Conservation (phyloP, 2,329 filamentous ascomycete genomes). For the Ascochyta fabae region DNA sequence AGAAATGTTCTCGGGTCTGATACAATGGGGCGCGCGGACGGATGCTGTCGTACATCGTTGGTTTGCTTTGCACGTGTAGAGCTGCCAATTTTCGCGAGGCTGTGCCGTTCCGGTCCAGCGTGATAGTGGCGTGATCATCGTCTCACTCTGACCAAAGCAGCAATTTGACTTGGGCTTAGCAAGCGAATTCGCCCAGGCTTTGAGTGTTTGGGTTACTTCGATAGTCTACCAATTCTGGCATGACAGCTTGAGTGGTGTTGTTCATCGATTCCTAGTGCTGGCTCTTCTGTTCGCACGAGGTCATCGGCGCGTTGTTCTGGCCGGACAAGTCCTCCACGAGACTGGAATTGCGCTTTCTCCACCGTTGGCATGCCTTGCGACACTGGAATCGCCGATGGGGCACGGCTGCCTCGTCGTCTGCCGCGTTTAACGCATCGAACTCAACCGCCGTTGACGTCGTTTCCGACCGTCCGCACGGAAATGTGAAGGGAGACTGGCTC, state of each 20-base stretch:
- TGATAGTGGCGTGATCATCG: constrained; percentile 29
- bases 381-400: constrained; percentile 2
- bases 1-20: constrained; percentile 18
- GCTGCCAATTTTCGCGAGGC: constrained; percentile 10
- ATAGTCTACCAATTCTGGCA: not conserved
- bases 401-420: not conserved
- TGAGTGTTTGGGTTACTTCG: not conserved
- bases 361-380: constrained; percentile 1
- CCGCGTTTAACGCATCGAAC: constrained; percentile 4
- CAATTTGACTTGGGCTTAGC: constrained; percentile 1
- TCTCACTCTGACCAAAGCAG: constrained; percentile 14
- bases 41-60: not conserved
- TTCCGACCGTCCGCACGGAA: not conserved
- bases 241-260: not conserved
- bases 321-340: not conserved
- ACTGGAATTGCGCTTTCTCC: not conserved
- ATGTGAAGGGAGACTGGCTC: not conserved
- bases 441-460: not conserved
- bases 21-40: not conserved
- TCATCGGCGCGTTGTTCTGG: not conserved
- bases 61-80: constrained; percentile 19
- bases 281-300: not conserved
- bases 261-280: not conserved
- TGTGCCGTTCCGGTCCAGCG: constrained; percentile 5
- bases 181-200: constrained; percentile 7